Percentiles rank a stretch among this genome's conserved stretches.
These are phyloP conservation scores for Phyllosticta capitalensis DNA, from an alignment of 2,329 filamentous ascomycete species.

Conservation along the genomic window DNA sequence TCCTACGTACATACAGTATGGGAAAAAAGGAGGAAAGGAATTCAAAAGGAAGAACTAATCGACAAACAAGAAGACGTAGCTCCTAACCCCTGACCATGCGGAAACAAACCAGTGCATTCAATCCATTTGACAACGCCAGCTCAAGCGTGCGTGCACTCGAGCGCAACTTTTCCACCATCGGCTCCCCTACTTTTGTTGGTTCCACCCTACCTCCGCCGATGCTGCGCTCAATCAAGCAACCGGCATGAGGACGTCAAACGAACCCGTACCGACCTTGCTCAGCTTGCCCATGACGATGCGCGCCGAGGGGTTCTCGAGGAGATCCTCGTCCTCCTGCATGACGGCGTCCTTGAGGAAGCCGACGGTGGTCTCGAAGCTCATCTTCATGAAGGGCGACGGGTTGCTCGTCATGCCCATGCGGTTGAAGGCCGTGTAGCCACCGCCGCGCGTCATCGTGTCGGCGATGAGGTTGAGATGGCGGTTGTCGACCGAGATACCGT, in stretches of 20 bases:
- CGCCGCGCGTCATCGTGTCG: slow-evolving; percentile 94
- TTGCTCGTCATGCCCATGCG: slow-evolving; percentile 78
- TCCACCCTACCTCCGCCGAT: no score
- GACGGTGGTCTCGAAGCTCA: slow-evolving; percentile 98
- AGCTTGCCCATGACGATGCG: slow-evolving; percentile 80
- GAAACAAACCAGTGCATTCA: no score
- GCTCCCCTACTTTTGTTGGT: no score
- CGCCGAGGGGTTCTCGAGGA: slow-evolving; percentile 73
- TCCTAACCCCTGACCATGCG: no score
- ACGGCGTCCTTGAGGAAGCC: slow-evolving; percentile 89
- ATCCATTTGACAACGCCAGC: no score
- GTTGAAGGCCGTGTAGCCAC: slow-evolving; percentile 84
- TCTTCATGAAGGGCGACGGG: slow-evolving; percentile 90
- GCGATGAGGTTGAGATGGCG: slow-evolving; percentile 92
- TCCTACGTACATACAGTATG: no score
- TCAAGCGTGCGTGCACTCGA: no score
- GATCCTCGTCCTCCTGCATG: slow-evolving; percentile 81
- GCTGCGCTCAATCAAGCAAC: not conserved
- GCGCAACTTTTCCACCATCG: no score
- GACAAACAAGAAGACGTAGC: no score
- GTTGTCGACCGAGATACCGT: slow-evolving; percentile 86
- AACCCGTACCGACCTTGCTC: slow-evolving; percentile 77
- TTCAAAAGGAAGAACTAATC: no score
- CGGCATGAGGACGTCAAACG: slow-evolving; percentile 68
- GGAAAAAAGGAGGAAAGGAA: no score